Evolutionary conservation across 108 stramenopile genomes (phyloP), one percentile per base, ranked within the genome.

Genomic region (Fragilariopsis cylindrus): DNA sequence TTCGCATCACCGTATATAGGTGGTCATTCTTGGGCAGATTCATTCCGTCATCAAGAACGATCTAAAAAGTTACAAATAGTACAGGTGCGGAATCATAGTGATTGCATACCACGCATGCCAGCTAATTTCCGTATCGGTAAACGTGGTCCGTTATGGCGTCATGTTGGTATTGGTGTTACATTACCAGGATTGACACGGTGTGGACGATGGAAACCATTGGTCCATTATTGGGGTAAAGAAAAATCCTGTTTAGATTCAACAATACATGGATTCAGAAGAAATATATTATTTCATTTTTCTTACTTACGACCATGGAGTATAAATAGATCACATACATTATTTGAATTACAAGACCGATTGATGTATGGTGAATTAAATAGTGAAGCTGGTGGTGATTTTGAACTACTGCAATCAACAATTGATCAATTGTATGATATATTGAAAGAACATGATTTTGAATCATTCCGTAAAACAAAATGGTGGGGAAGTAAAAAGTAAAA

Each of bases 1-100:
- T 90, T 87, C 78, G 90, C 87, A 16, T 70, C 82, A 60, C 90
- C 90, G 1, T 84, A 82, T 57, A 73, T 83, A 58, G 87, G 68
- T 13, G 73, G 83, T 15, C 75, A 85, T 70, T 55, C 77, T 7
- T 88, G 86, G 74, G 80, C 71, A 16, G 88, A 86, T 69, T 73
- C 84, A 4, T 80, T 86, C 69, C 75, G 84, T 4, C 84, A 88
- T 68, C 88, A 88, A 47, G 88, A 86, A 70, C 56, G 52, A 64
- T 60, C 44, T 11, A 76, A 74, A 45, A 88, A 86, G 65, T 62
- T 88, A 8, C 88, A 86, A 64, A 72, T 75, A 56, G 84, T 81
- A 46, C 81, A 85, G 47, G 80, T 86, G 57, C 79, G 72, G 63
- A 88, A 88, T 69, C 65, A 52, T 40, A 76, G 73, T 72, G 87